These are phyloP conservation scores for Lavandula angustifolia DNA, from an alignment of 257 asterid species.

Conservation along the genomic window DNA sequence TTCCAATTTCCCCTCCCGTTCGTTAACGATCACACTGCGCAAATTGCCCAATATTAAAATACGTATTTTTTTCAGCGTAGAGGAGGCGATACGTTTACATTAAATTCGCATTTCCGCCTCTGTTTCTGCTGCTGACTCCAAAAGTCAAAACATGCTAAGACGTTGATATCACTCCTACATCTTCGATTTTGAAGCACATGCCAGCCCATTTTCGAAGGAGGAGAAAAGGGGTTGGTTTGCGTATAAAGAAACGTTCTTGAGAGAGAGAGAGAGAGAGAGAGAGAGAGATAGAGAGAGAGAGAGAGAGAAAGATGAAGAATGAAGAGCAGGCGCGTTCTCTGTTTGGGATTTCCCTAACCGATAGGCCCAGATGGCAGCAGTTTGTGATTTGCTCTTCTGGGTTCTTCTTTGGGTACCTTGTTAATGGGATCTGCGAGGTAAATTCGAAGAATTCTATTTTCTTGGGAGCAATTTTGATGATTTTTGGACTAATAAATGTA, in stretches of 20 bases:
- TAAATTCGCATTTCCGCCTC: conserved; percentile 27
- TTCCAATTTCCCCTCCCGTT: conserved; percentile 1
- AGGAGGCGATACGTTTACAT: conserved; percentile 48
- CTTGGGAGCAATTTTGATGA: neutral
- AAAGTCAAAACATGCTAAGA: conserved; percentile 55
- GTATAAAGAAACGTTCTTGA: neutral
- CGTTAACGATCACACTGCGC: conserved; percentile 12
- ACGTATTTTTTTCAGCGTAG: conserved; percentile 38
- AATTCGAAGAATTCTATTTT: neutral
- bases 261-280: conserved; percentile 14
- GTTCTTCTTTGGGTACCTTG: conserved; percentile 90
- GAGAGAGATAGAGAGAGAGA: neutral
- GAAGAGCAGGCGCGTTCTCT: conserved; percentile 74
- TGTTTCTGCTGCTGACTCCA: conserved; percentile 23
- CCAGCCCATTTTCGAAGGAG: conserved; percentile 17
- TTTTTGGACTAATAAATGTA: neutral
- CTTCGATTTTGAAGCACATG: conserved; percentile 36
- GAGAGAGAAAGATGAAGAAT: conserved; percentile 70
- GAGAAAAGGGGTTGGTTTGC: neutral
- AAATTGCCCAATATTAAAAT: neutral
- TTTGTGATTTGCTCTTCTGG: conserved; percentile 85
- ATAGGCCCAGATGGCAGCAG: conserved; percentile 84
- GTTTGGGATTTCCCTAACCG: conserved; percentile 73
- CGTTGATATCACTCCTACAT: conserved; percentile 36
- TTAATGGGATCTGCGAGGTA: conserved; percentile 94